phyloP scores from a whole-genome alignment of 352 stramenopile genomes.

The Globisporangium polare region DNA sequence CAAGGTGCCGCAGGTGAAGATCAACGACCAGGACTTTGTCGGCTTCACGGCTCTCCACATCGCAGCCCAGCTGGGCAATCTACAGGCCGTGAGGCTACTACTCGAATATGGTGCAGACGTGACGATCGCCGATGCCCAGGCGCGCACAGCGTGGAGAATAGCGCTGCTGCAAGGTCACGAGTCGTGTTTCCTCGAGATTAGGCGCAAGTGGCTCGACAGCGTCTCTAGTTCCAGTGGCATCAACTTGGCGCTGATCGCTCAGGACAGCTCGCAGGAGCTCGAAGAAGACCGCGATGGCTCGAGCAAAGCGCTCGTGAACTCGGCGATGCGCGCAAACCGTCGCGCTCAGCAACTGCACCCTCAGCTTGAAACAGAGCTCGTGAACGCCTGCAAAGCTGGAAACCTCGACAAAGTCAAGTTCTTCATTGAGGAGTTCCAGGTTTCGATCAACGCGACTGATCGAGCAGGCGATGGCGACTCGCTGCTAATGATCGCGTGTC shows the following conservation, averaged over 20 bases:
- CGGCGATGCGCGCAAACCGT: constrained; percentile 8
- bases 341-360: constrained; percentile 27
- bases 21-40: constrained; percentile 51
- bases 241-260: not conserved
- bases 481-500: constrained; percentile 31
- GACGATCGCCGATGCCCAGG: constrained; percentile 30
- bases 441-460: constrained; percentile 33
- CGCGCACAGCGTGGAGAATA: constrained; percentile 56
- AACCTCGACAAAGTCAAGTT: constrained; percentile 28
- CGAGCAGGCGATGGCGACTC: constrained; percentile 11
- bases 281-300: constrained; percentile 7
- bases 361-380: constrained; percentile 28
- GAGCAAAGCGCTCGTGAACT: constrained; percentile 14
- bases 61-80: constrained; percentile 40
- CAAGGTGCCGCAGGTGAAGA: constrained; percentile 22
- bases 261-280: constrained; percentile 1
- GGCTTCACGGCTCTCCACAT: constrained; percentile 60
- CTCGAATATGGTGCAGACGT: constrained; percentile 50
- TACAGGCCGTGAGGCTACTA: constrained; percentile 33
- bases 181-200: constrained; percentile 59
- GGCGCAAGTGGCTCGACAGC: constrained; percentile 47
- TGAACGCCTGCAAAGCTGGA: constrained; percentile 20
- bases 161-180: constrained; percentile 50
- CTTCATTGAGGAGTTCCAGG: constrained; percentile 32
- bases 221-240: not conserved